Conservation (phyloP, 2,329 filamentous ascomycete genomes). For the Penicillium crustosum region DNA sequence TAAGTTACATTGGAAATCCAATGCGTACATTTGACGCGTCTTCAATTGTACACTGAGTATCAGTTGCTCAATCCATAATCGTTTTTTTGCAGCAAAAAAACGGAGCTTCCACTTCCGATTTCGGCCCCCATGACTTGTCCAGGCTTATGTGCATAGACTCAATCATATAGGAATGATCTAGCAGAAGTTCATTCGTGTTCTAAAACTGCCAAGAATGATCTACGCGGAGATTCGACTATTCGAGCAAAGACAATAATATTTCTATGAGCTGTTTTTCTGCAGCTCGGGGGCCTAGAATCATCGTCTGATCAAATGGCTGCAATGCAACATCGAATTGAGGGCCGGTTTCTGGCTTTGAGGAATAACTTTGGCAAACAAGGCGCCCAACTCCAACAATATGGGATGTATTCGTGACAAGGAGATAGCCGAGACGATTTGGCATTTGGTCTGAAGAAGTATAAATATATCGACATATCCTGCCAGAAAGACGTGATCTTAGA, state of each 20-base stretch:
- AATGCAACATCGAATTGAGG: neutral
- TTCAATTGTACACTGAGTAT: neutral
- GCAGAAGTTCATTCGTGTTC: neutral
- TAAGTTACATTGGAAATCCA: neutral
- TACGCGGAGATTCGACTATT: neutral
- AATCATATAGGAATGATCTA: too few relatives aligned
- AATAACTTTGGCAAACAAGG: neutral
- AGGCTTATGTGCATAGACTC: neutral
- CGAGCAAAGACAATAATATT: neutral
- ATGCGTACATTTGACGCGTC: neutral
- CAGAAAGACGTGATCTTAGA: neutral
- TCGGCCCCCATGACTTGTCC: neutral
- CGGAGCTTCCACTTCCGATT: neutral
- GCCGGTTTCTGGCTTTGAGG: neutral
- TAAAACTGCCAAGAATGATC: neutral
- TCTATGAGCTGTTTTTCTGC: neutral
- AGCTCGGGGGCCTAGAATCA: neutral
- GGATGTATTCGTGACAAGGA: too few relatives aligned
- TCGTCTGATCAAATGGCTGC: neutral
- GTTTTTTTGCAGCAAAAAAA: neutral
- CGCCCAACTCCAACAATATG: neutral
- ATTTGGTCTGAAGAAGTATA: conserved; percentile 5
- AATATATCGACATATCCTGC: conserved; percentile 1
- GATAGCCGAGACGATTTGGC: too few relatives aligned
- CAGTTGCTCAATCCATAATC: neutral